Percentiles rank a stretch among this genome's conserved stretches.
phyloP scores from a whole-genome alignment of 192 early-diverging fungal species.

The Blastocladiella britannica region DNA sequence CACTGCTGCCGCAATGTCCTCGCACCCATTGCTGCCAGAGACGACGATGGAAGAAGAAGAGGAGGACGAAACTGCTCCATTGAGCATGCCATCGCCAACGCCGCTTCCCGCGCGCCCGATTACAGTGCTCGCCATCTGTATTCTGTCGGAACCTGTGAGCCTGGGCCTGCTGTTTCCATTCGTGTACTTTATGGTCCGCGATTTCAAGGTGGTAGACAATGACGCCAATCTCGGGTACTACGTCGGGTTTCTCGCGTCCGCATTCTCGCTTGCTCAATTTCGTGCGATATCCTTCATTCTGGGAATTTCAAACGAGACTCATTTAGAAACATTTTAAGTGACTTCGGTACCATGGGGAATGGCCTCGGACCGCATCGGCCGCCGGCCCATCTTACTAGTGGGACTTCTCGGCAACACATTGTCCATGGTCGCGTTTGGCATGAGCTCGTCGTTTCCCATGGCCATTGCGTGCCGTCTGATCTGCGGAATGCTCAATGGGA shows the following conservation, averaged over 20 bases:
- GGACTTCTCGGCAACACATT: conserved; percentile 60
- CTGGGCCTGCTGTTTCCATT: conserved; percentile 59
- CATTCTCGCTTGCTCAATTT: conserved; percentile 52
- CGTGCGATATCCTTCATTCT: conserved; percentile 15
- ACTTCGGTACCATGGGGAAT: conserved; percentile 42
- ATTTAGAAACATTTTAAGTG: too few species aligned
- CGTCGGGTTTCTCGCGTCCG: conserved; percentile 47
- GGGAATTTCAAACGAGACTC: too few species aligned
- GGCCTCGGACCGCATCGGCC: conserved; percentile 58
- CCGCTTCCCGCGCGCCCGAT: neutral
- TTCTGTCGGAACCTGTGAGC: conserved; percentile 46
- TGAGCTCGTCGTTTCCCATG: conserved; percentile 28
- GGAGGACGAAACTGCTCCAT: neutral
- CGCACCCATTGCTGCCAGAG: too few species aligned
- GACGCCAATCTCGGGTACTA: conserved; percentile 68
- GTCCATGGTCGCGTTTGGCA: conserved; percentile 47
- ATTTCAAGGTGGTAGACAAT: conserved; percentile 43
- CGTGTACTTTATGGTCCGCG: conserved; percentile 61
- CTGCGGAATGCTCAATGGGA: conserved; percentile 53
- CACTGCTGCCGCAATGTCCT: too few species aligned
- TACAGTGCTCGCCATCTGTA: conserved; percentile 12
- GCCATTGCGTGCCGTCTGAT: conserved; percentile 38
- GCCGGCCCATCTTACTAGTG: conserved; percentile 54
- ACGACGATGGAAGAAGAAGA: too few species aligned
- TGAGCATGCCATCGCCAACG: neutral